These are phyloP conservation scores for Penicillium simplicissimum DNA, from an alignment of 495 filamentous ascomycete species.

Conservation along the genomic window DNA sequence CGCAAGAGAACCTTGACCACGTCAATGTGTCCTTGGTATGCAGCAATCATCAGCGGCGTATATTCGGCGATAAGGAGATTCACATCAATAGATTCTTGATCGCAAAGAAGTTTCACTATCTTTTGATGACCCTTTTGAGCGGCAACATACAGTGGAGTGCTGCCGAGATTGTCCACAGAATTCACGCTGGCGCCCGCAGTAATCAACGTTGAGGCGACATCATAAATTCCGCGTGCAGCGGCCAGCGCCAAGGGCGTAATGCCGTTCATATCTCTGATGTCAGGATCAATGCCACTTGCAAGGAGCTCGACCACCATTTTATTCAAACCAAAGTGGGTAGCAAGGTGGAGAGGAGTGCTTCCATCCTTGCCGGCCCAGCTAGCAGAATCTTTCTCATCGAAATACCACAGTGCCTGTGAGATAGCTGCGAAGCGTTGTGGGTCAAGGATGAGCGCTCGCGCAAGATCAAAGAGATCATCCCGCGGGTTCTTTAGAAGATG, in stretches of 20 bases:
- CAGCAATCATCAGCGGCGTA: slow-evolving; percentile 3
- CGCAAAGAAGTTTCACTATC: not conserved
- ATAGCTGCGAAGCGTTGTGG: not conserved
- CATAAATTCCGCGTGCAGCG: not conserved
- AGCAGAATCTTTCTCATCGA: slow-evolving; percentile 2
- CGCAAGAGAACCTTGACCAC: not conserved
- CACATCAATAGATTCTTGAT: slow-evolving; percentile 1
- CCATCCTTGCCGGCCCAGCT: slow-evolving; percentile 11
- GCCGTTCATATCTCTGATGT: slow-evolving; percentile 2
- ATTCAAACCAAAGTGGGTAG: slow-evolving; percentile 7
- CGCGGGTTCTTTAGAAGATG: slow-evolving; percentile 3
- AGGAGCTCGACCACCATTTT: slow-evolving; percentile 5
- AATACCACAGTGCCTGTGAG: slow-evolving; percentile 7
- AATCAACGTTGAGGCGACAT: slow-evolving; percentile 3
- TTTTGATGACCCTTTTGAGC: not conserved
- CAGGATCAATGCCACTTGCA: slow-evolving; percentile 1
- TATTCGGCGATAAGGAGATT: not conserved
- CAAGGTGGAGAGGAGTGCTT: slow-evolving; percentile 4
- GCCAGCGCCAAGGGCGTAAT: slow-evolving; percentile 6
- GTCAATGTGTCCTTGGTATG: not conserved
- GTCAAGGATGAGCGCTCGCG: not conserved
- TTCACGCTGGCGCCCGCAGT: slow-evolving; percentile 2
- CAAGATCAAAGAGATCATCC: not conserved
- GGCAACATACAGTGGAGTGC: slow-evolving; percentile 1
- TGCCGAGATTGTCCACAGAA: slow-evolving; percentile 5